Evolutionary conservation across 495 filamentous ascomycete genomes (phyloP), one percentile per base, ranked within the genome.

Genomic region (Xylaria bambusicola): DNA sequence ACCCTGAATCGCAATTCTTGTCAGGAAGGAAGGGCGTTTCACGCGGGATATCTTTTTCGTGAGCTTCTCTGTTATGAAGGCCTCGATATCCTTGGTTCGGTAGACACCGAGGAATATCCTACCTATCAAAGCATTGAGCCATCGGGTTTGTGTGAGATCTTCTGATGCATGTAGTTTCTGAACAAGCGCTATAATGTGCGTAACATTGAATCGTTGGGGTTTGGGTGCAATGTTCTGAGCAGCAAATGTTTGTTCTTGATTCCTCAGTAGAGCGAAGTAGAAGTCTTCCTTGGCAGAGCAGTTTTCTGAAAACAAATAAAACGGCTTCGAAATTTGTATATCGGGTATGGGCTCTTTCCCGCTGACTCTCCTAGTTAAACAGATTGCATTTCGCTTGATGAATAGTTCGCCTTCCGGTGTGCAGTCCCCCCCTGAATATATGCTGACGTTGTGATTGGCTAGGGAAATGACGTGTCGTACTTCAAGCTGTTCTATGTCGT

Each of bases 261-360:
- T 94, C 59, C 88, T 84, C 15, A 98, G 80, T 62, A 98, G 80
- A 18, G 93, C 89, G 71, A 95, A 90, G 71, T 98, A 98, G 76
- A 98, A 98, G 63, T 98, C 94, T 70, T 98, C 94, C 73, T 98
- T 98, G 20, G 93, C 90, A 0, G 91, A 96, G 65, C 89, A 87
- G 61, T 95, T 95, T 50, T 97, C 91, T 0, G 92, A 96, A 72
- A 97, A 98, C 1, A 98, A 75, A 68, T 84, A 98, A 72, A 96
- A 98, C 0, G 95, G 93, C 56, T 87, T 91, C 38, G 86, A 81
- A 1, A 81, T 63, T 45, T 83, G 83, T 10, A 69, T 75, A 50
- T 84, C 78, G 5, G 78, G 75, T 1, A 75, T 68, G 20, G 73
- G 46, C 21, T 87, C 88, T 17, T 84, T 71, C 35, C 81, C 82